Evolutionary conservation across 2,329 filamentous ascomycete genomes (phyloP), one percentile per base, ranked within the genome.

Genomic region (Pseudogymnoascus sp.): DNA sequence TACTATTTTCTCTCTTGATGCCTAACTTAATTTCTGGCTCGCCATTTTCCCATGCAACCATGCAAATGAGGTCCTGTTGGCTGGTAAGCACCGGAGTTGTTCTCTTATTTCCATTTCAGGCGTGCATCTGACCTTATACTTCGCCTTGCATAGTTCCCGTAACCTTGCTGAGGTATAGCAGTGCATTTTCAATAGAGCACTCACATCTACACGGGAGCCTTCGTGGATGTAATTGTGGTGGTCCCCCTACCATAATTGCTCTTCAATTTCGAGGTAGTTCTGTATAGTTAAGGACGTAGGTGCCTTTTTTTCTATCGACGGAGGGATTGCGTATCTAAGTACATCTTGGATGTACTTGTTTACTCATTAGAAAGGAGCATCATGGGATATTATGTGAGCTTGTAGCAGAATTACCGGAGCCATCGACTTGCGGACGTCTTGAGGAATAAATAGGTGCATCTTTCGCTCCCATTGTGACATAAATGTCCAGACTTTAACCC

Each of bases 121-220:
- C 60, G 64, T 65, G n/a, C 67, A 68, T 67, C 61, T 68, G 1
- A 67, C 63, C 54, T 65, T 68, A 19, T 62, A 68, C 54, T 6
- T 65, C 51, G 57, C 62, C 62, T 68, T 64, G 25, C 19, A 68
- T 68, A 66, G 66, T 65, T 67, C 66, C 25, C 65, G 19, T 67
- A 67, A 62, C 64, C 62, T 67, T 67, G 25, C 45, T 64, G 25
- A 65, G 64, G 60, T 68, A 68, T 68, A 67, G 45, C 31, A 67
- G 64, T 68, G 28, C 16, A 68, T 65, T 61, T 68, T 68, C n/a
- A 68, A 65, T 16, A 68, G 21, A 60, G 54, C 28, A 66, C 64
- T 68, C 16, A 65, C 66, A 67, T 68, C 54, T 31, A 68, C 28
- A 66, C 57, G 39, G 61, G 28, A 68, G 41, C 45, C 43, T 68